Evolutionary conservation across 306 rosid species (phyloP).

Genomic region (Malus sylvestris): DNA sequence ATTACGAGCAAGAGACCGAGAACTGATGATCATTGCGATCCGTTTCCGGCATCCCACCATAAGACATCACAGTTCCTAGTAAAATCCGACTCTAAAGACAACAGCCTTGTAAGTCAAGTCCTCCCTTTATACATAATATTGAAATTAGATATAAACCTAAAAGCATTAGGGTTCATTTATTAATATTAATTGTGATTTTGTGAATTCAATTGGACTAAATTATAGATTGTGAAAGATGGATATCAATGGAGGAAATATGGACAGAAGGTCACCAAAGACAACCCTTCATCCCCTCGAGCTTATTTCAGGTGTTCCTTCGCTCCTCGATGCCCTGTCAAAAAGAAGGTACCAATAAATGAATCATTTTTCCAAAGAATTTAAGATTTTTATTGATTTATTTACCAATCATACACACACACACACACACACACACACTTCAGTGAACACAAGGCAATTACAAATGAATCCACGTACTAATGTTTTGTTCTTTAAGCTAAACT

Average conservation of each 20-base stretch:
- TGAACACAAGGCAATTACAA: not conserved
- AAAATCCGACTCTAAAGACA: constrained; percentile 45
- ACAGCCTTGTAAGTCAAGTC: constrained; percentile 36
- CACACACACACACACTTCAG: too few relatives aligned
- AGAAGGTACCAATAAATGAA: constrained; percentile 41
- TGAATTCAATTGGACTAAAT: not conserved
- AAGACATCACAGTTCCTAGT: constrained; percentile 35
- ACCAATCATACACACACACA: too few relatives aligned
- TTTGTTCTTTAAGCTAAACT: not conserved
- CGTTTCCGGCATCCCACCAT: constrained; percentile 26
- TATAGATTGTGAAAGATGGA: constrained; percentile 46
- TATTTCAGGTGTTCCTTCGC: constrained; percentile 70
- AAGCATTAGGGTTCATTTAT: not conserved
- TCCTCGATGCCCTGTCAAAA: constrained; percentile 63
- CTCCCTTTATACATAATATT: not conserved
- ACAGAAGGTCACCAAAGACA: constrained; percentile 73
- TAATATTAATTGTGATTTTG: not conserved
- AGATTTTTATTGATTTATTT: not conserved
- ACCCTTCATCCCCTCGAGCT: constrained; percentile 68
- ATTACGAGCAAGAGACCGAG: constrained; percentile 34
- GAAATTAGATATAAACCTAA: not conserved
- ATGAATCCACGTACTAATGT: not conserved
- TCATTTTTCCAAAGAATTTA: not conserved
- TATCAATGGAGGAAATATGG: constrained; percentile 83
- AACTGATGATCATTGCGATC: not conserved